Conservation (phyloP, 2,329 filamentous ascomycete genomes). For the Fusarium succisae region DNA sequence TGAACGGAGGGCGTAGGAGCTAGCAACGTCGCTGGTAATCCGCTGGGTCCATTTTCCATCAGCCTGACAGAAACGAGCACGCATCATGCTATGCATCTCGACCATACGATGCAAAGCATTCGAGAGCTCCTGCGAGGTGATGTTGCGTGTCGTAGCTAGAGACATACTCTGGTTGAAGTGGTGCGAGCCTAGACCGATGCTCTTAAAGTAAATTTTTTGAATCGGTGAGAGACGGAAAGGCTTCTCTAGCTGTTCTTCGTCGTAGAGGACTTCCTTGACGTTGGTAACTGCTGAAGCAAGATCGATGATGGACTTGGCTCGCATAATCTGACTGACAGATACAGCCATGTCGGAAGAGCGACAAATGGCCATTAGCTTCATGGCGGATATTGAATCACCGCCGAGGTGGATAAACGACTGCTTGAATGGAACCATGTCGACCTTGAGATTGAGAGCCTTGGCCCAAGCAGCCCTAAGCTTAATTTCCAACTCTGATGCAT, state of each 20-base stretch:
- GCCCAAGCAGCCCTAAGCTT: conserved; percentile 25
- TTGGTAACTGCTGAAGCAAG: conserved; percentile 19
- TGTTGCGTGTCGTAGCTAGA: neutral
- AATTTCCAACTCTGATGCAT: neutral
- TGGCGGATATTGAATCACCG: conserved; percentile 35
- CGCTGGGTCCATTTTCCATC: conserved; percentile 13
- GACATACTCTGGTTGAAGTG: conserved; percentile 37
- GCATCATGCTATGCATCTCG: conserved; percentile 29
- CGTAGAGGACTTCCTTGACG: neutral
- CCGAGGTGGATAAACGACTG: conserved; percentile 31
- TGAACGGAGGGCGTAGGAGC: conserved; percentile 2
- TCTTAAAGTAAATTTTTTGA: conserved; percentile 25
- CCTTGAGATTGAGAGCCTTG: conserved; percentile 6
- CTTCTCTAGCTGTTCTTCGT: neutral
- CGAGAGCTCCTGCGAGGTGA: neutral
- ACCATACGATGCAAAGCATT: conserved; percentile 8
- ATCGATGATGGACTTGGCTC: conserved; percentile 33
- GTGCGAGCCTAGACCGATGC: neutral
- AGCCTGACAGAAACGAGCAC: conserved; percentile 8
- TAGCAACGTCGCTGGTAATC: neutral
- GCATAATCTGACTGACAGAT: conserved; percentile 33
- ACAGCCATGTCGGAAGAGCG: conserved; percentile 24
- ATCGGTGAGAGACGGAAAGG: conserved; percentile 14
- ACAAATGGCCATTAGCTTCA: conserved; percentile 34
- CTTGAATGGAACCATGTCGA: conserved; percentile 17